Evolutionary conservation across 2,329 filamentous ascomycete species (phyloP).

Genomic region (Exophiala alcalophila): DNA sequence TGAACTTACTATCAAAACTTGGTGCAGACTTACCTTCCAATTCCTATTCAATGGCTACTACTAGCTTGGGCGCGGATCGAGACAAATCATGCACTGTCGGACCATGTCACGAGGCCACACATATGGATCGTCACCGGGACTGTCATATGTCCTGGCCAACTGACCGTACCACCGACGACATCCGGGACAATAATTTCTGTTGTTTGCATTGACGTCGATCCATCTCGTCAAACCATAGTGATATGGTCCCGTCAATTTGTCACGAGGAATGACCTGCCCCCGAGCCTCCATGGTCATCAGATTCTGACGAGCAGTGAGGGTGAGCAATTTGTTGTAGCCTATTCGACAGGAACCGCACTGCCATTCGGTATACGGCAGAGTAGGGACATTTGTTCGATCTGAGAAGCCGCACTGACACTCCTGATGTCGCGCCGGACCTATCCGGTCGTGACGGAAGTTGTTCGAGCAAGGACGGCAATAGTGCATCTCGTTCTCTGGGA

Average conservation of each 20-base stretch:
- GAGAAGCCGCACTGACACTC: constrained; percentile 4
- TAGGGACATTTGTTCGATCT: not conserved
- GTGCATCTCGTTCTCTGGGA: constrained; percentile 11
- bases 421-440: not conserved
- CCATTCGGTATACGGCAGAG: constrained; percentile 13
- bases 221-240: constrained; percentile 9
- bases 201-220: constrained; percentile 2
- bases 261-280: not conserved
- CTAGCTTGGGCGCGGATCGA: constrained; percentile 9
- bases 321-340: not conserved
- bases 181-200: constrained; percentile 15
- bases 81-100: constrained; percentile 15
- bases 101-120: constrained; percentile 5
- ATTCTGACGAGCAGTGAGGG: constrained; percentile 7
- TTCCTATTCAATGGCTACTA: no score
- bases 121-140: not conserved
- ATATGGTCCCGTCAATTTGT: not conserved
- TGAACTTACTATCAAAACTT: constrained; percentile 1
- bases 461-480: constrained; percentile 15
- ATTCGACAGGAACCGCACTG: constrained; percentile 11
- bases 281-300: constrained; percentile 5
- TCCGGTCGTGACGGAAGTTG: not conserved
- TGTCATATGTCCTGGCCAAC: constrained; percentile 5
- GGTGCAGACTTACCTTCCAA: not conserved
- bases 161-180: constrained; percentile 7